These are phyloP conservation scores for Fermentozyma sake DNA, from an alignment of 1,139 yeast genomes.

Conservation along the genomic window DNA sequence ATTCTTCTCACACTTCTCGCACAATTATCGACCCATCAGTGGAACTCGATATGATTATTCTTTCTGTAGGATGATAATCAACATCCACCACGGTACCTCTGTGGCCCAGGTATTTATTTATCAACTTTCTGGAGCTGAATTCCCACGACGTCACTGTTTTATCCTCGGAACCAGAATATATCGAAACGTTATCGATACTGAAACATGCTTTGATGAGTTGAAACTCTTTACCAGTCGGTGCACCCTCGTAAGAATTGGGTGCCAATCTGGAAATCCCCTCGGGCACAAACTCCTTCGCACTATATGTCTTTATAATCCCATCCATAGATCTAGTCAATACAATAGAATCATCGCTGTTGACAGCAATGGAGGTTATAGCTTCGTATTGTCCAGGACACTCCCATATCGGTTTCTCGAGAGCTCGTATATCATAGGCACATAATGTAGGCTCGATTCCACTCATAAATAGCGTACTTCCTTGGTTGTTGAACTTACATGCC, in stretches of 20 bases:
- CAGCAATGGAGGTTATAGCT: conserved; percentile 50
- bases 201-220: conserved; percentile 48
- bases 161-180: conserved; percentile 64
- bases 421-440: conserved; percentile 51
- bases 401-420: conserved; percentile 41
- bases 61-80: conserved; percentile 37
- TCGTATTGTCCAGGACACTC: conserved; percentile 40
- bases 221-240: conserved; percentile 52
- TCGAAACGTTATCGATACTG: conserved; percentile 29
- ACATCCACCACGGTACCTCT: conserved; percentile 59
- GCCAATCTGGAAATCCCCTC: conserved; percentile 34
- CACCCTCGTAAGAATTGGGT: conserved; percentile 53
- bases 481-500: conserved; percentile 40
- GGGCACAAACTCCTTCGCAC: conserved; percentile 42
- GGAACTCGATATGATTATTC: conserved; percentile 42
- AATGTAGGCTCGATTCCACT: conserved; percentile 69
- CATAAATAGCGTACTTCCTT: conserved; percentile 44
- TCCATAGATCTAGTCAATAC: conserved; percentile 56
- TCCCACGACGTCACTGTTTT: conserved; percentile 60
- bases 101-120: conserved; percentile 55
- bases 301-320: conserved; percentile 54
- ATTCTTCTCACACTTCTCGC: conserved; percentile 27
- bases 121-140: conserved; percentile 42
- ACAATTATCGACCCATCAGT: conserved; percentile 48
- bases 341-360: conserved; percentile 47